Conservation (phyloP, 495 filamentous ascomycete genomes). For the Tuber aestivum region DNA sequence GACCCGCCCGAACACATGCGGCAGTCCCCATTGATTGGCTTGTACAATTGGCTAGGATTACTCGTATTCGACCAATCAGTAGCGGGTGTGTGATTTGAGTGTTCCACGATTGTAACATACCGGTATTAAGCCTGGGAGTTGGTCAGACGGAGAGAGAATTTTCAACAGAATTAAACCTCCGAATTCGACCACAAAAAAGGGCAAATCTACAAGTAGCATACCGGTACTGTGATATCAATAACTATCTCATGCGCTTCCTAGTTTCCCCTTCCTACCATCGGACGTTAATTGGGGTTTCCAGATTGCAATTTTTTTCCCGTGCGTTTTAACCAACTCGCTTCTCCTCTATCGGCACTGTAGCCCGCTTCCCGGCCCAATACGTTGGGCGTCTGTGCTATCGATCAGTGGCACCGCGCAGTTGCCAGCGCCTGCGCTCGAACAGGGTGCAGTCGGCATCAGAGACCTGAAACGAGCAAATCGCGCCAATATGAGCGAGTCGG, state of each 20-base stretch:
- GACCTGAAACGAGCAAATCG: neutral
- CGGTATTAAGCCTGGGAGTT: neutral
- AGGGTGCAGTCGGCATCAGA: neutral
- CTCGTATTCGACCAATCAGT: neutral
- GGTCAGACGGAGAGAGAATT: neutral
- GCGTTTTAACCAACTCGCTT: too few relatives aligned
- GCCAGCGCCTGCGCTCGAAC: too few relatives aligned
- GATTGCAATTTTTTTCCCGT: too few relatives aligned
- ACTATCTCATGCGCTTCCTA: neutral
- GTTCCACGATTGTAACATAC: neutral
- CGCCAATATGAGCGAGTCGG: neutral
- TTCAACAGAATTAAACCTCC: neutral
- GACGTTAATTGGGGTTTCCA: too few relatives aligned
- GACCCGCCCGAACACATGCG: too few relatives aligned
- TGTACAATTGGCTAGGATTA: neutral
- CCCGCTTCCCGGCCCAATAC: neutral
- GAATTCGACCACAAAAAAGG: neutral
- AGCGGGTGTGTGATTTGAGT: neutral
- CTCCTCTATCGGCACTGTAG: too few relatives aligned
- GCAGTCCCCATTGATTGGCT: neutral
- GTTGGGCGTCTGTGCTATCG: neutral
- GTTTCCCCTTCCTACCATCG: neutral
- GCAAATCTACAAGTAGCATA: neutral
- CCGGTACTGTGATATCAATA: neutral
- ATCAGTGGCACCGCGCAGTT: neutral